Evolutionary conservation across 257 asterid species (phyloP), one percentile per base, ranked within the genome.

Genomic region (Galeopsis tetrahit): DNA sequence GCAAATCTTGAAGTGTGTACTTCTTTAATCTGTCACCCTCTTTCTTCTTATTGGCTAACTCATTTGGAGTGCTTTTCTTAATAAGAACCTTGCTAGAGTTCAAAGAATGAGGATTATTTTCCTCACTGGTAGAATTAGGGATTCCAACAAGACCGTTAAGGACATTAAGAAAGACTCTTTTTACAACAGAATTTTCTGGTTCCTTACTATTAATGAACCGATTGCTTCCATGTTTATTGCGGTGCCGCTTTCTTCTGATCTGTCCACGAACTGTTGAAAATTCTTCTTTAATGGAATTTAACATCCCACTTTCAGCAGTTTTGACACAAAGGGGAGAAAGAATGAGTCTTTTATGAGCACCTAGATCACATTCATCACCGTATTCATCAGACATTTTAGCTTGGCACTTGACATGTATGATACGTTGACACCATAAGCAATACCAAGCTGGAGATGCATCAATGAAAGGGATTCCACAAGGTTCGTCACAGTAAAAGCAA

Each of bases 401-500:
- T 68, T 90, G 97, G 79, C 97, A 90, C 74, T 85, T 83, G 56
- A 90, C 97, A 78, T 90, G 97, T 80, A 90, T 85, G 63, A 87
- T 77, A 6, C 84, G 89, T 73, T 88, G 97, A 80, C 97, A 90
- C 97, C 97, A 90, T 59, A 89, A 81, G 85, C 97, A 90, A 70
- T 85, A 85, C 97, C 97, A 90, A 62, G 90, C 91, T 52, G 97
- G 96, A 56, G 97, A 90, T 66, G 90, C 88, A 72, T 89, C 93
- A 69, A 90, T 85, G 44, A 90, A 87, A 72, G 96, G 97, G 78
- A 89, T 70, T 46, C 90, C 94, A 56, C 96, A 90, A 59, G 96
- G 96, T 74, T 90, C 97, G 14, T 90, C 96, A 74, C 97, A 90
- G 80, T 85, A 85, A 69, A 80, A 85, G 71, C 97, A 90, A 79